Evolutionary conservation across 257 asterid species (phyloP), one percentile per base, ranked within the genome.

Genomic region (Plantago ovata): DNA sequence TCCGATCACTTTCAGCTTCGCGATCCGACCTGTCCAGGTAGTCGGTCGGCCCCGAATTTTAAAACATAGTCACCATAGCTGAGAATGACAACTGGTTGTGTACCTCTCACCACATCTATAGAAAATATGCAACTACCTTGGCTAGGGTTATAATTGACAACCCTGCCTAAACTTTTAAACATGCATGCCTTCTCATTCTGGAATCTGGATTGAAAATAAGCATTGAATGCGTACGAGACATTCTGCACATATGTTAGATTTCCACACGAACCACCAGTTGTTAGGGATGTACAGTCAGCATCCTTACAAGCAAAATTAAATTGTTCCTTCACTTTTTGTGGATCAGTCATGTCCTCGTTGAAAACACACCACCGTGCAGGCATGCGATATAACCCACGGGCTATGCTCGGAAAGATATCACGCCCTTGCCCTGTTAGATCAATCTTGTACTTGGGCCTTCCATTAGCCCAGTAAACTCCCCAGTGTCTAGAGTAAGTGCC

Each of bases 141-240:
- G 9, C 89, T 79, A 3, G 75, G 71, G 48, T 84, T 72, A 0
- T 63, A 16, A 0, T 58, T 13, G 9, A 64, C 74, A 19, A 85
- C 28, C 51, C 4, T 20, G 0, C 76, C 92, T n/a, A 78, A 39
- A 0, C 80, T 79, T 1, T 49, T 32, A 47, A 78, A 78, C 13
- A 54, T 33, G 16, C 95, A 85, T 0, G 66, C 23, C 3, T 9
- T 23, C 3, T 39, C 55, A 1, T 19, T 16, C 24, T 85, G 91
- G 6, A 49, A 56, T 0, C 41, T 51, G 20, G 54, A 43, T 52
- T 85, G 95, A 21, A 72, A 85, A 4, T 48, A 65, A 64, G 50
- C 66, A 40, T 80, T 80, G 60, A 78, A 82, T 4, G 86, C 84
- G 45, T 78, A 85, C 4, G 88, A 85, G 4, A 73, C 69, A 10